These are phyloP conservation scores for Eucalyptus tenuipes DNA, from an alignment of 345 rosid genomes.

Conservation along the genomic window DNA sequence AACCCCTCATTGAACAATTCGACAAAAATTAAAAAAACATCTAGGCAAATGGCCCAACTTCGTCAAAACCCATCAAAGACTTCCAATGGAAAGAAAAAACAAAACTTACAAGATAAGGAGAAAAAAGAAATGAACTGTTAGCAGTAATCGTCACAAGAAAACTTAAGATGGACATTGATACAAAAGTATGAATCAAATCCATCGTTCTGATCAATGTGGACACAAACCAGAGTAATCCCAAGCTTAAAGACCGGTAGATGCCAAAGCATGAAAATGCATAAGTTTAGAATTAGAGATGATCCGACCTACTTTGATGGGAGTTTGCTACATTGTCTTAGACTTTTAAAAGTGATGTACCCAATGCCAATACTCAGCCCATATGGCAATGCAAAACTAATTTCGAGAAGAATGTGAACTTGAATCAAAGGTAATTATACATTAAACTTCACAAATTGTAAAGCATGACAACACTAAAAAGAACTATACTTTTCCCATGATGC, in stretches of 20 bases:
- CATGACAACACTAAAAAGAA: background rate
- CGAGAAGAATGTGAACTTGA: background rate
- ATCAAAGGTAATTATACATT: background rate
- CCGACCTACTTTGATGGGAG: background rate
- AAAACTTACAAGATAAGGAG: background rate
- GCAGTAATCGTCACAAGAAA: background rate
- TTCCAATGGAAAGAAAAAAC: background rate
- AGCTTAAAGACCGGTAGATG: background rate
- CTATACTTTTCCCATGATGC: background rate
- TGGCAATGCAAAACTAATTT: background rate
- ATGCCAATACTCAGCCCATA: background rate
- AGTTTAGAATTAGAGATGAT: background rate
- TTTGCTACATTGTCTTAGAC: background rate
- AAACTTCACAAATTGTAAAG: background rate
- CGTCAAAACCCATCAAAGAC: background rate
- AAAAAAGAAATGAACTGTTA: background rate
- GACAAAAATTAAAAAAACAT: too few relatives aligned
- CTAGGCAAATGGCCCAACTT: too few relatives aligned
- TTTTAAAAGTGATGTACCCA: background rate
- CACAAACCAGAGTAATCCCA: background rate
- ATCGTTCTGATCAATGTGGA: background rate
- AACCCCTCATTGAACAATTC: too few relatives aligned
- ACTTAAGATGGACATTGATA: background rate
- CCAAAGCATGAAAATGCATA: background rate
- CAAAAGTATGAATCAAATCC: background rate